Conservation (phyloP, 192 early-diverging fungal species). For the Coemansia sp. region DNA sequence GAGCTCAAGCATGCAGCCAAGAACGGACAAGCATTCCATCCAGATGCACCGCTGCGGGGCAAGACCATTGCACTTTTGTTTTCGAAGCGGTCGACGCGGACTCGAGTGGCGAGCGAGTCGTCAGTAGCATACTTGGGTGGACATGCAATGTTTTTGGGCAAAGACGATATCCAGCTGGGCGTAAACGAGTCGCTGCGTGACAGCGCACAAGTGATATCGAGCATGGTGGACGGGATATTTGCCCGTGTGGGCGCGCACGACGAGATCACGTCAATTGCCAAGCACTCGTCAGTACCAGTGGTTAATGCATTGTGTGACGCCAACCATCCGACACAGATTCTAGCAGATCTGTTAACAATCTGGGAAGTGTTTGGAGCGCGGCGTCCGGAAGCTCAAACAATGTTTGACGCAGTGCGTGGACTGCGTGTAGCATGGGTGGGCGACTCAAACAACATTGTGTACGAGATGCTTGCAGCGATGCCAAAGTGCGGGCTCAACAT, state of each 20-base stretch:
- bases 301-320: slow-evolving; percentile 94
- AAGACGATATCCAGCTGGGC: slow-evolving; percentile 94
- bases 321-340: slow-evolving; percentile 95
- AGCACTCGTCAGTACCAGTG: slow-evolving; percentile 87
- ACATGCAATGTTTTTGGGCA: slow-evolving; percentile 92
- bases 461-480: slow-evolving; percentile 84
- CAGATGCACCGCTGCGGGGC: slow-evolving; percentile 65
- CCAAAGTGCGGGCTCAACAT: slow-evolving; percentile 86
- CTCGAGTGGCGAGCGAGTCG: slow-evolving; percentile 91
- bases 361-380: slow-evolving; percentile 68
- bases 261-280: slow-evolving; percentile 86
- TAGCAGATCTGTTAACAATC: slow-evolving; percentile 94
- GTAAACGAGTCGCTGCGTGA: slow-evolving; percentile 93
- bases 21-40: slow-evolving; percentile 53
- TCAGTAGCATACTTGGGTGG: slow-evolving; percentile 91
- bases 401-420: slow-evolving; percentile 57
- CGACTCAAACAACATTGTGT: slow-evolving; percentile 96
- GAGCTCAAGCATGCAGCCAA: slow-evolving; percentile 78
- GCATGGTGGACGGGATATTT: slow-evolving; percentile 95
- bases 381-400: slow-evolving; percentile 11
- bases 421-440: slow-evolving; percentile 97
- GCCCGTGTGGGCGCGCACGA: slow-evolving; percentile 87
- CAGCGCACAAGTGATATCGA: slow-evolving; percentile 85
- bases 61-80: slow-evolving; percentile 92
- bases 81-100: slow-evolving; percentile 94